Evolutionary conservation across 176 grass and related monocot genomes (phyloP), one percentile per base, ranked within the genome.

Genomic region (Olyra latifolia): DNA sequence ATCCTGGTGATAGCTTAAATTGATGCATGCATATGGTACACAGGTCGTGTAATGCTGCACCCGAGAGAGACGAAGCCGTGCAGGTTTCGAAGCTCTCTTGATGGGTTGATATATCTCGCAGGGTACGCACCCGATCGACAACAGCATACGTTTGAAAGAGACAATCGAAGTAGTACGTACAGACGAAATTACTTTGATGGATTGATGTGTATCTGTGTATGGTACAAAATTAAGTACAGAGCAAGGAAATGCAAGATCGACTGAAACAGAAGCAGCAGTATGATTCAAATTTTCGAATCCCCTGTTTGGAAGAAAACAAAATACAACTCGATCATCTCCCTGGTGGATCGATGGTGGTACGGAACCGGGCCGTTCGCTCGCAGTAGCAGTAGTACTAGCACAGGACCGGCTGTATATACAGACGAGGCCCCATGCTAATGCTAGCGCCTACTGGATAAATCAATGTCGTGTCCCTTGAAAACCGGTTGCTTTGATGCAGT

Each of bases 401-500:
- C 19, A 17, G 32, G 9, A 66, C 32, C 32, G 32, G 32, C 32
- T 35, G 32, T 4, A 35, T 35, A 35, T 50, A 78, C 28, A 14
- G 19, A 23, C 17, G 25, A 71, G 24, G 68, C 25, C 25, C 68
- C 12, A 1, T 7, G 19, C 41, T 42, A 29, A 83, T 56, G 8
- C 47, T 54, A 35, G 16, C 1, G 28, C 24, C 61, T 27, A 32
- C 8, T 24, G 6, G 66, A 43, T 72, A 55, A 53, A 85, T 79
- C 46, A 23, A 30, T 63, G 75, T 44, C 62, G 20, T 23, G 45
- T 53, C 80, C 59, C 60, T 23, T 65, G 27, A 66, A 62, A 56
- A 17, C 60, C 41, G 60, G 59, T 30, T 13, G 46, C 48, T 66
- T 47, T 15, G 79, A 38, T 48, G 27, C 46, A 20, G n/a, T 7